Evolutionary conservation across 495 filamentous ascomycete species (phyloP), one percentile per base, ranked within the genome.

Genomic region (Achaetomiella virescens): DNA sequence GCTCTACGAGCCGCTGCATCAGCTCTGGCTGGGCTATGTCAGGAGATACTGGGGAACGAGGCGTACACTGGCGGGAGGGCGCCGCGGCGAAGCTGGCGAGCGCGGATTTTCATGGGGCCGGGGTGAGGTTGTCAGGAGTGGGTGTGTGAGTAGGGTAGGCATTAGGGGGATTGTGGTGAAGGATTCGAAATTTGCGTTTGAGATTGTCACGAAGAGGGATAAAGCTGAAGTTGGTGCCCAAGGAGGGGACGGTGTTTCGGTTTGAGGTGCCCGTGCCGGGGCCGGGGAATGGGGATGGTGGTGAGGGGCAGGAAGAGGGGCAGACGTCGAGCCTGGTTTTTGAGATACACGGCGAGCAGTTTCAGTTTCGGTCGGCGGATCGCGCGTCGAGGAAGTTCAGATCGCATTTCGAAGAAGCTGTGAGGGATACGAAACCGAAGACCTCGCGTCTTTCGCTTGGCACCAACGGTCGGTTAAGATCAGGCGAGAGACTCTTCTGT

Each of bases 311-410:
- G 33, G 24, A 50, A 52, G 68, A 72, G 12, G 55, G 57, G 35
- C 40, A 50, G 15, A 58, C 43, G 42, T 55, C 72, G 57, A 67
- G 64, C 54, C 63, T 97, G 62, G 78, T 86, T 3, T 95, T 97
- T 61, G 91, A 97, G 70, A 73, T 97, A 1, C 85, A 91, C 61
- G 93, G 93, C 15, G 86, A 86, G 56, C 88, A 92, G 61, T 93
- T 97, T 65, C 78, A 87, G 76, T 85, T 83, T 61, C 80, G 89
- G 27, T 83, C 92, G 10, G 84, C 87, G 7, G 91, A 97, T 64
- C 75, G 93, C 35, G 89, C 87, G 29, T 91, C 86, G 59, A 92
- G 86, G 75, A 96, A 97, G 71, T 92, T 95, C 71, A 96, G 93
- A 71, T 73, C 73, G 62, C 84, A 85, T 61, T 87, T 85, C 85